A percentile compares a stretch with the other conserved stretches of the same genome.
phyloP scores from a whole-genome alignment of 2,329 filamentous ascomycete species.

The Penicillium corylophilum region DNA sequence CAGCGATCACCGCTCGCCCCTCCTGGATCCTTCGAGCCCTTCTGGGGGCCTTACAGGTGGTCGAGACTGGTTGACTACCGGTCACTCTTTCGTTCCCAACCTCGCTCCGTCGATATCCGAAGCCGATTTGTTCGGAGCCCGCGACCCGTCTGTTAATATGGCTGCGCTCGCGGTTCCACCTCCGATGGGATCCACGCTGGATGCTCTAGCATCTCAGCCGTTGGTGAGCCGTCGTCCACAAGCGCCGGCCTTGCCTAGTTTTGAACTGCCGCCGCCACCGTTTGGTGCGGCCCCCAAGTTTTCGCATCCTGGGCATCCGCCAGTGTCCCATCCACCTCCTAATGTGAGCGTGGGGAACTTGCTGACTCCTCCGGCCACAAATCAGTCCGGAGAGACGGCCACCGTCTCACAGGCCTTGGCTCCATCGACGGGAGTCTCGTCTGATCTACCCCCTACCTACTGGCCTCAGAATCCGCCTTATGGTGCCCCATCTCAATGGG shows the following conservation, averaged over 20 bases:
- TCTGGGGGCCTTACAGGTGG: slow-evolving; percentile 48
- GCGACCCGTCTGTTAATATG: slow-evolving; percentile 56
- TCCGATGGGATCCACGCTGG: slow-evolving; percentile 62
- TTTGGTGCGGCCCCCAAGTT: slow-evolving; percentile 54
- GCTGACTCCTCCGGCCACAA: slow-evolving; percentile 61
- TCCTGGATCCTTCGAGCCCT: slow-evolving; percentile 50
- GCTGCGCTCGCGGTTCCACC: slow-evolving; percentile 61
- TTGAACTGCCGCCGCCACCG: slow-evolving; percentile 65
- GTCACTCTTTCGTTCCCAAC: slow-evolving; percentile 27
- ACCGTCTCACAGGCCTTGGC: slow-evolving; percentile 50
- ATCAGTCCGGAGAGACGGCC: slow-evolving; percentile 50
- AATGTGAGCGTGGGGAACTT: slow-evolving; percentile 60
- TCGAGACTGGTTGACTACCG: slow-evolving; percentile 45
- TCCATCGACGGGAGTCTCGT: slow-evolving; percentile 49
- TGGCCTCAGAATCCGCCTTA: slow-evolving; percentile 64
- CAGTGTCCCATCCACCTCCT: slow-evolving; percentile 43
- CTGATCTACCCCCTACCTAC: slow-evolving; percentile 51
- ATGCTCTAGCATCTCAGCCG: slow-evolving; percentile 62
- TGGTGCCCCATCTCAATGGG: slow-evolving; percentile 28
- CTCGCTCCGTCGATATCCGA: slow-evolving; percentile 35
- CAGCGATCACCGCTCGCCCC: slow-evolving; percentile 44
- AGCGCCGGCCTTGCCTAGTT: slow-evolving; percentile 65
- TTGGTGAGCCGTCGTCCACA: slow-evolving; percentile 70
- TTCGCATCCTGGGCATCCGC: slow-evolving; percentile 33
- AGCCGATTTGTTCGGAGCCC: slow-evolving; percentile 42